phyloP scores from a whole-genome alignment of 2,329 filamentous ascomycete genomes.

The Colletotrichum somersetense region DNA sequence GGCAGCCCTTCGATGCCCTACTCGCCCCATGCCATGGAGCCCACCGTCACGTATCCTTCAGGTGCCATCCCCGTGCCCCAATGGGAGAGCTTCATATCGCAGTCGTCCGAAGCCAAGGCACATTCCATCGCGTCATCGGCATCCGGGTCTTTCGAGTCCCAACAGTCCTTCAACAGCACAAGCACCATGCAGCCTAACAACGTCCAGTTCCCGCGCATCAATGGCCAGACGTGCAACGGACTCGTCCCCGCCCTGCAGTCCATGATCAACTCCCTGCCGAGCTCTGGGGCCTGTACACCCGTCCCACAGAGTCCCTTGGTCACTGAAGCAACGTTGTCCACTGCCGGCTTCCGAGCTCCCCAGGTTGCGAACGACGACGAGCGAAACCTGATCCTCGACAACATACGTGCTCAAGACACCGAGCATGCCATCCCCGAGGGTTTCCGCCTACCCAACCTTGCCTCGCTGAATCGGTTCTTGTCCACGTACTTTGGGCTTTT shows the following conservation, averaged over 20 bases:
- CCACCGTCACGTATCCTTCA: conserved; percentile 80
- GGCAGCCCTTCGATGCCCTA: conserved; percentile 75
- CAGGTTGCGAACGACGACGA: conserved; percentile 89
- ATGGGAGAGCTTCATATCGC: conserved; percentile 90
- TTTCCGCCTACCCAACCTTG: conserved; percentile 86
- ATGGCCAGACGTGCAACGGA: conserved; percentile 71
- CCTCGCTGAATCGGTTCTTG: conserved; percentile 89
- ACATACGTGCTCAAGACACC: conserved; percentile 83
- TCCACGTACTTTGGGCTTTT: conserved; percentile 98
- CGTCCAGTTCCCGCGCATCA: conserved; percentile 74
- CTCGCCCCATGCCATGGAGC: conserved; percentile 81
- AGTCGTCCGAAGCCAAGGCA: conserved; percentile 78
- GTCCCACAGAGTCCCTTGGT: conserved; percentile 80
- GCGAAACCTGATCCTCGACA: conserved; percentile 85
- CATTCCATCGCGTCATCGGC: conserved; percentile 78
- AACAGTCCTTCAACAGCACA: conserved; percentile 71
- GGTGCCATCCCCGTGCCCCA: conserved; percentile 85
- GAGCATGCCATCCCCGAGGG: conserved; percentile 88
- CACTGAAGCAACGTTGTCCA: conserved; percentile 63
- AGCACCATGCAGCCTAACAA: conserved; percentile 69
- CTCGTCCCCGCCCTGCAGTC: conserved; percentile 76
- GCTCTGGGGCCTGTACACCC: conserved; percentile 77
- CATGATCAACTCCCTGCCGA: conserved; percentile 79
- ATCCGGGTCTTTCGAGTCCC: conserved; percentile 76
- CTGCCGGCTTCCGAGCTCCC: conserved; percentile 77